Conservation (phyloP, 768 basidiomycete species). For the Pleurotus citrinopileatus region DNA sequence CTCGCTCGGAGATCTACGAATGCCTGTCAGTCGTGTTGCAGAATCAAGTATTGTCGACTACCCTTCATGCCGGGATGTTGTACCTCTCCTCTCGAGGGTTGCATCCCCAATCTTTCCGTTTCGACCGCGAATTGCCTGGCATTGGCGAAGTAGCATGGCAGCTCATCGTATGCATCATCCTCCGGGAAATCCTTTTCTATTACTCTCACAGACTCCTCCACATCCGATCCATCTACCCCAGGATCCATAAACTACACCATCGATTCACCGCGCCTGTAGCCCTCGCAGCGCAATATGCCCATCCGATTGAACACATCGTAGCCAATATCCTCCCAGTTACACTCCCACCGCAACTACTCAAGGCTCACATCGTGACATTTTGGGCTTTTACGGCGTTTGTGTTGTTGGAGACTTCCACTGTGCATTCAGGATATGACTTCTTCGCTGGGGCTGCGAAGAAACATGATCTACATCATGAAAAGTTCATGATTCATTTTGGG, state of each 20-base stretch:
- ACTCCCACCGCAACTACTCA: constrained; percentile 22
- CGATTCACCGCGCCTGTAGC: constrained; percentile 30
- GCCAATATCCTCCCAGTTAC: constrained; percentile 26
- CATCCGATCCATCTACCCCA: constrained; percentile 21
- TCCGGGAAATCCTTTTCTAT: constrained; percentile 28
- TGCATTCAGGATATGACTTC: constrained; percentile 28
- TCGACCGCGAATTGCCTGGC: constrained; percentile 19
- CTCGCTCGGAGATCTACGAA: constrained; percentile 19
- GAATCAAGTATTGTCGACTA: constrained; percentile 22
- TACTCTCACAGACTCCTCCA: constrained; percentile 27
- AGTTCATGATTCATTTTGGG: constrained; percentile 25
- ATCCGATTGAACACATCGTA: constrained; percentile 23
- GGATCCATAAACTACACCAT: constrained; percentile 28
- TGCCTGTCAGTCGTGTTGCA: constrained; percentile 20
- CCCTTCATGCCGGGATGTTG: constrained; percentile 18
- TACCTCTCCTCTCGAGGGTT: constrained; percentile 1
- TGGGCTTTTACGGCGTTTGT: constrained; percentile 24
- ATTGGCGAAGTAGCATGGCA: constrained; percentile 17
- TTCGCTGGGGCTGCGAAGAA: constrained; percentile 19
- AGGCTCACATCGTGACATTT: constrained; percentile 23
- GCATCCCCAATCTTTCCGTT: constrained; percentile 16
- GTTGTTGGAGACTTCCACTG: constrained; percentile 24
- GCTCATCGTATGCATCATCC: constrained; percentile 16
- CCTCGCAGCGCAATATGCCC: constrained; percentile 26
- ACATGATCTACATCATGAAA: constrained; percentile 28